Conservation (phyloP, 2,329 filamentous ascomycete genomes). For the Aspergillus melleus region DNA sequence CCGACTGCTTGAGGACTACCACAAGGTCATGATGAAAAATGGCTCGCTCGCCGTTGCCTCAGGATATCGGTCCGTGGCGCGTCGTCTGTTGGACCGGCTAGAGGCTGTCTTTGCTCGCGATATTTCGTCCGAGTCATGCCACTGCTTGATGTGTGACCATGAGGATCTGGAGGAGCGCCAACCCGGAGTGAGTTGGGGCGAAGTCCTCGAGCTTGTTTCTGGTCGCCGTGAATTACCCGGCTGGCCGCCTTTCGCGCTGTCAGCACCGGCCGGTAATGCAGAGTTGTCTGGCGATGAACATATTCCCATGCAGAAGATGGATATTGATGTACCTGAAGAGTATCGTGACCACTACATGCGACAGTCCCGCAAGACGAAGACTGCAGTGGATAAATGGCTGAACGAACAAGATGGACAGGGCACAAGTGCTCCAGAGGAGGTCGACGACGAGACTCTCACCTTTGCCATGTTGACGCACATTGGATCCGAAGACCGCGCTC, state of each 20-base stretch:
- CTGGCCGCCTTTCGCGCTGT: slow-evolving; percentile 86
- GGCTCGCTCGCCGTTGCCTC: slow-evolving; percentile 94
- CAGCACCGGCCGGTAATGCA: slow-evolving; percentile 56
- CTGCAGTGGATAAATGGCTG: slow-evolving; percentile 90
- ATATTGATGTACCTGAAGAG: slow-evolving; percentile 91
- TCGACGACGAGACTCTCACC: slow-evolving; percentile 89
- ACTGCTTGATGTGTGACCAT: slow-evolving; percentile 78
- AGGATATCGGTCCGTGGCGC: slow-evolving; percentile 90
- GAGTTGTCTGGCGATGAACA: slow-evolving; percentile 56
- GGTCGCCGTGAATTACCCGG: slow-evolving; percentile 80
- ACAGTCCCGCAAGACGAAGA: slow-evolving; percentile 88
- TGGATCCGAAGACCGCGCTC: slow-evolving; percentile 69
- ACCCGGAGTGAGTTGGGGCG: slow-evolving; percentile 83
- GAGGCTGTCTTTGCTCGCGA: slow-evolving; percentile 94
- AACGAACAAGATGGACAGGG: slow-evolving; percentile 73
- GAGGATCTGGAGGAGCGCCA: slow-evolving; percentile 58
- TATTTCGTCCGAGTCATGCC: slow-evolving; percentile 81
- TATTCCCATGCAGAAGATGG: slow-evolving; percentile 72
- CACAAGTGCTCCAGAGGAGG: slow-evolving; percentile 76
- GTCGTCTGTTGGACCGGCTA: slow-evolving; percentile 81
- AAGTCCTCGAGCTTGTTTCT: slow-evolving; percentile 89
- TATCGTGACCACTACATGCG: slow-evolving; percentile 89
- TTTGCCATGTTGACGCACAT: slow-evolving; percentile 93
- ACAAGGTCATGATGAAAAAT: slow-evolving; percentile 74
- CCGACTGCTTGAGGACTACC: slow-evolving; percentile 81